phyloP scores from a whole-genome alignment of 441 rosid species.

The Mallotus repandus region DNA sequence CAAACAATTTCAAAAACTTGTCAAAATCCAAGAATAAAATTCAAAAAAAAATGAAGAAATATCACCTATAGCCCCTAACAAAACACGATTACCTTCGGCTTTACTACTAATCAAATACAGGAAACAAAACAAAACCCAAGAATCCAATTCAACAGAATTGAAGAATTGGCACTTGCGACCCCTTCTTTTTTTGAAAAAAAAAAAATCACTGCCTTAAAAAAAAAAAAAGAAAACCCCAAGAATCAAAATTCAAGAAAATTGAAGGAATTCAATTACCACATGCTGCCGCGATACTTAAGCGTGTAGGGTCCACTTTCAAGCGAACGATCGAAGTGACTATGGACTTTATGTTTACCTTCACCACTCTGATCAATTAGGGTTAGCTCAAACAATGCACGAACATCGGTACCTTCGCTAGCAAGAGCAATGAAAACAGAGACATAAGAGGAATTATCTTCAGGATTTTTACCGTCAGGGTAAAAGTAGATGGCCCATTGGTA shows the following conservation, averaged over 20 bases:
- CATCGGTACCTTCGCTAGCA: constrained; percentile 95
- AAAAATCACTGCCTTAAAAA: neutral
- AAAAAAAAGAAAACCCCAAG: neutral
- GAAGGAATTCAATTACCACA: constrained; percentile 55
- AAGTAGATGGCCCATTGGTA: constrained; percentile 93
- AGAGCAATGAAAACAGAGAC: constrained; percentile 90
- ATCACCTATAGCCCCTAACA: neutral
- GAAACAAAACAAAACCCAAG: neutral
- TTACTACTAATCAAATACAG: too few species aligned
- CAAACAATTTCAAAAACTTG: neutral
- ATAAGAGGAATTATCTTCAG: constrained; percentile 74
- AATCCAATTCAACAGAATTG: neutral
- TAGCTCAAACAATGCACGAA: constrained; percentile 80
- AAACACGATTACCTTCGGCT: too few species aligned
- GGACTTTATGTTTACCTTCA: constrained; percentile 80
- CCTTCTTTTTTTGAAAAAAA: neutral
- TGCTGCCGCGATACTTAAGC: constrained; percentile 89
- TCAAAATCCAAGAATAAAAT: neutral
- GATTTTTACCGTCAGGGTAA: constrained; percentile 88
- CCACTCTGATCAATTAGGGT: constrained; percentile 85
- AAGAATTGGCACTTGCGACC: neutral
- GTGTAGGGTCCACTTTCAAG: constrained; percentile 94
- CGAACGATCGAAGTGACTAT: constrained; percentile 87
- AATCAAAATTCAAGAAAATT: neutral
- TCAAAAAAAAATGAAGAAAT: neutral